Evolutionary conservation across 768 basidiomycete genomes (phyloP), one percentile per base, ranked within the genome.

Genomic region (Rubroboletus pulcherrimus): DNA sequence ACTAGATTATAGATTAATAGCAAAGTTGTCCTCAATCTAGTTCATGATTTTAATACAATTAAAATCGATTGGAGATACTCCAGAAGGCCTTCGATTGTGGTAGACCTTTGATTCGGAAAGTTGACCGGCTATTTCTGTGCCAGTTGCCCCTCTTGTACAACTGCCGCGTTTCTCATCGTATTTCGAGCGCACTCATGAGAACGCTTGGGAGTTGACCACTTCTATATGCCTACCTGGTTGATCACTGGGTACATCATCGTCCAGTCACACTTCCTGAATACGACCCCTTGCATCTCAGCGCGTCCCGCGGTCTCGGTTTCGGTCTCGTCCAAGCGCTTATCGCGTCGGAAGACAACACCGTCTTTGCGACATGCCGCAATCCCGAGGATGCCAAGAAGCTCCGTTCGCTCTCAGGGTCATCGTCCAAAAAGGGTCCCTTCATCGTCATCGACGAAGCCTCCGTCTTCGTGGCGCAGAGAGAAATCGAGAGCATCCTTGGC

Each of bases 281-380:
- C 15, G 33, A 34, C 33, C 33, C 19, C 10, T 33, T 38, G 12
- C 19, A 21, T 37, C 31, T 24, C 48, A 72, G 71, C n/a, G 47
- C 70, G 1, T 69, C 67, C 12, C 66, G 69, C 10, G 19, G 45
- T 8, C 7, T 33, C 30, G 30, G 45, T 14, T 8, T 46, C 4
- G 12, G 19, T 19, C 30, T 19, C 45, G 69, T 63, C 7, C 56
- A 56, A 37, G 66, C 68, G 51, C 63, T 71, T 11, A 30, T 66
- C 41, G 34, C 47, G 5, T 54, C 65, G 5, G 57, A 65, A 2
- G 47, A 60, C 5, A 69, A 63, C 52, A 51, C 59, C 33, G 63
- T 74, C 43, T 65, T 74, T 49, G 73, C 71, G 2, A 61, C 70
- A 3, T 72, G 69, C 52, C 63, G 71, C 4, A 67, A 56, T 40